A percentile compares a stretch with the other conserved stretches of the same genome.
phyloP scores from a whole-genome alignment of 768 basidiomycete genomes.

The Hygrocybe punicea region DNA sequence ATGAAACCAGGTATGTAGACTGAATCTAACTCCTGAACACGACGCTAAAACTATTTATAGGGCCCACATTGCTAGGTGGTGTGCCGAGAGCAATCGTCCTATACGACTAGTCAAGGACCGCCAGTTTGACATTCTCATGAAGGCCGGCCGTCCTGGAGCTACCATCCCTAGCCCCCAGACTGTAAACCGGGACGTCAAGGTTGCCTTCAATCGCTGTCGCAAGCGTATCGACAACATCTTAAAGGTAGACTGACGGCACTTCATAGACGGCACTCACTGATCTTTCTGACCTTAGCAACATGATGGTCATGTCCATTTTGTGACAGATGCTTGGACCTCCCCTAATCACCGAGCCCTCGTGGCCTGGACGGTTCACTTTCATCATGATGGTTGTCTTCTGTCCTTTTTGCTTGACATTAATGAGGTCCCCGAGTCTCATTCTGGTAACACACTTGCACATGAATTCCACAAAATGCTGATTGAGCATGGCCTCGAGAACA shows the following conservation, averaged over 20 bases:
- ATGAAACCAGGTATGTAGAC: constrained; percentile 20
- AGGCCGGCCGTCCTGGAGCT: constrained; percentile 31
- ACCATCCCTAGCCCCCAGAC: constrained; percentile 33
- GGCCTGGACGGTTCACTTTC: too few species aligned
- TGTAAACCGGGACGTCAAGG: constrained; percentile 30
- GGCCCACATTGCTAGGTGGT: constrained; percentile 12
- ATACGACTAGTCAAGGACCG: constrained; percentile 32
- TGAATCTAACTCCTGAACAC: background rate
- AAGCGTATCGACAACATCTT: constrained; percentile 26
- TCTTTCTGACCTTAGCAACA: too few species aligned
- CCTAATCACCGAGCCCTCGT: too few species aligned
- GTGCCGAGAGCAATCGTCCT: constrained; percentile 18
- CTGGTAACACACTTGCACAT: constrained; percentile 31
- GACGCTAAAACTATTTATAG: constrained; percentile 13
- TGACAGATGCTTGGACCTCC: too few species aligned
- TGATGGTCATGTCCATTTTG: too few species aligned
- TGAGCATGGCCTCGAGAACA: constrained; percentile 23
- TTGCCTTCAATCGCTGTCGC: constrained; percentile 21
- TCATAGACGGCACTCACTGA: too few species aligned
- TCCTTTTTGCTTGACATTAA: background rate
- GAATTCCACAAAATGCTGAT: constrained; percentile 12
- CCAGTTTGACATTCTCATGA: constrained; percentile 31
- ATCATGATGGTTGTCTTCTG: background rate
- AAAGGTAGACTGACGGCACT: background rate
- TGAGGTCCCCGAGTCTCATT: constrained; percentile 22